Conservation (phyloP, 176 grass and related monocot genomes). For the Areca catechu region DNA sequence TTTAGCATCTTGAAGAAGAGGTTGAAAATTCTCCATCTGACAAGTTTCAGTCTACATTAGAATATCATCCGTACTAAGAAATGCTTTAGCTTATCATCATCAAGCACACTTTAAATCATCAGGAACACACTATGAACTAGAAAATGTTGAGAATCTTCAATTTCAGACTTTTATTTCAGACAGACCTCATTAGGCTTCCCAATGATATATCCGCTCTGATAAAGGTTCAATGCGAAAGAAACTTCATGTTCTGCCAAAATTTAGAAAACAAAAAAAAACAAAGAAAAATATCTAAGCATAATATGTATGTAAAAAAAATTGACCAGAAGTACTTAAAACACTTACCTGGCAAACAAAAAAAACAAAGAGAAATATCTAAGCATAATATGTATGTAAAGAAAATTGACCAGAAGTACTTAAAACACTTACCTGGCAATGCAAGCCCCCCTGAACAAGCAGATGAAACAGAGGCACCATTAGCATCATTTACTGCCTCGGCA, state of each 20-base stretch:
- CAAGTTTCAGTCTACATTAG: neutral
- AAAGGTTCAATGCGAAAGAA: constrained; percentile 90
- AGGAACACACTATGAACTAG: too few species aligned
- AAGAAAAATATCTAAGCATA: constrained; percentile 11
- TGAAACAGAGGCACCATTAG: constrained; percentile 36
- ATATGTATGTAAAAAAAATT: constrained; percentile 6
- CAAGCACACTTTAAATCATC: too few species aligned
- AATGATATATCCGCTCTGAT: constrained; percentile 73
- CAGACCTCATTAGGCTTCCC: constrained; percentile 63
- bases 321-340: constrained; percentile 12
- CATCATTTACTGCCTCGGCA: constrained; percentile 16
- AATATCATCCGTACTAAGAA: too few species aligned
- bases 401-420: constrained; percentile 4
- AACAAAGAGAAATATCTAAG: constrained; percentile 6
- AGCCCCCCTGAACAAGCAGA: constrained; percentile 22
- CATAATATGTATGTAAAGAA: constrained; percentile 8
- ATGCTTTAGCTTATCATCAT: too few species aligned
- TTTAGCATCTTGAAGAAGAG: constrained; percentile 51
- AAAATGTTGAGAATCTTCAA: too few species aligned
- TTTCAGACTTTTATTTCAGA: constrained; percentile 12
- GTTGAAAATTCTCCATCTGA: constrained; percentile 53
- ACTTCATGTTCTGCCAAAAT: constrained; percentile 62
- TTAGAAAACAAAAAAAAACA: neutral
- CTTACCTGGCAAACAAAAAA: neutral
- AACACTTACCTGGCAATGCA: constrained; percentile 12